A percentile compares a stretch with the other conserved stretches of the same genome.
Evolutionary conservation across 2,329 filamentous ascomycete species (phyloP).

Genomic region (Chrysosporium keratinophilum): DNA sequence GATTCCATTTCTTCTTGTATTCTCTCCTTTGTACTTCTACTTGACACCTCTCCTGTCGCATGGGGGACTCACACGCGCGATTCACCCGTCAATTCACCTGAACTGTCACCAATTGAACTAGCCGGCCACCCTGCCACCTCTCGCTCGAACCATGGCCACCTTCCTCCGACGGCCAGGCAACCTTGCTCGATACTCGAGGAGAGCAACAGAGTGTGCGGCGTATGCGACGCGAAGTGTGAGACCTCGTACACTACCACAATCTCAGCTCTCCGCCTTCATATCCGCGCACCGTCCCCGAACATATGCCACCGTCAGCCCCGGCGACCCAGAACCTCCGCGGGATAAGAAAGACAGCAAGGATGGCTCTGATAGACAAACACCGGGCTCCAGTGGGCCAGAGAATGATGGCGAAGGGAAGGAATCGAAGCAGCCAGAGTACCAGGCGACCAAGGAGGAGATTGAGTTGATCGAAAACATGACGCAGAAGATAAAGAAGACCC

Average conservation of each 20-base stretch:
- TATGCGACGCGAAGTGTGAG: slow-evolving; percentile 38
- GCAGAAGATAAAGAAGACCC: slow-evolving; percentile 44
- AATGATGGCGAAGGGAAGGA: slow-evolving; percentile 24
- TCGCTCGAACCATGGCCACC: slow-evolving; percentile 50
- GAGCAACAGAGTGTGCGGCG: slow-evolving; percentile 44
- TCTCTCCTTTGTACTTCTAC: neutral
- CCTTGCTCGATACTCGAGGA: slow-evolving; percentile 52
- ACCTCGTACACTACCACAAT: slow-evolving; percentile 29
- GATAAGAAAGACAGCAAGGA: slow-evolving; percentile 32
- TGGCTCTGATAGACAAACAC: slow-evolving; percentile 25
- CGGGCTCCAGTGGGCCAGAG: neutral
- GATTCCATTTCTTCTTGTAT: neutral
- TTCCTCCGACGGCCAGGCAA: slow-evolving; percentile 57
- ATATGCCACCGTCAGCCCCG: slow-evolving; percentile 38
- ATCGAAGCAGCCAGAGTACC: slow-evolving; percentile 30
- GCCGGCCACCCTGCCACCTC: slow-evolving; percentile 18
- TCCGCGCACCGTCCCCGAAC: slow-evolving; percentile 27
- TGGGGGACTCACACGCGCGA: slow-evolving; percentile 1
- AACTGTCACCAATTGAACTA: slow-evolving; percentile 3
- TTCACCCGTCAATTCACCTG: slow-evolving; percentile 2
- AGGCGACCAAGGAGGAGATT: slow-evolving; percentile 47
- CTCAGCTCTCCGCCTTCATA: slow-evolving; percentile 31
- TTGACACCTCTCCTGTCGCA: neutral
- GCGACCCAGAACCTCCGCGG: slow-evolving; percentile 37
- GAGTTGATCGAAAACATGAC: slow-evolving; percentile 50